Percentiles rank a stretch among this genome's conserved stretches.
phyloP scores from a whole-genome alignment of 108 stramenopile genomes.

The Nannochloropsis gaditana region DNA sequence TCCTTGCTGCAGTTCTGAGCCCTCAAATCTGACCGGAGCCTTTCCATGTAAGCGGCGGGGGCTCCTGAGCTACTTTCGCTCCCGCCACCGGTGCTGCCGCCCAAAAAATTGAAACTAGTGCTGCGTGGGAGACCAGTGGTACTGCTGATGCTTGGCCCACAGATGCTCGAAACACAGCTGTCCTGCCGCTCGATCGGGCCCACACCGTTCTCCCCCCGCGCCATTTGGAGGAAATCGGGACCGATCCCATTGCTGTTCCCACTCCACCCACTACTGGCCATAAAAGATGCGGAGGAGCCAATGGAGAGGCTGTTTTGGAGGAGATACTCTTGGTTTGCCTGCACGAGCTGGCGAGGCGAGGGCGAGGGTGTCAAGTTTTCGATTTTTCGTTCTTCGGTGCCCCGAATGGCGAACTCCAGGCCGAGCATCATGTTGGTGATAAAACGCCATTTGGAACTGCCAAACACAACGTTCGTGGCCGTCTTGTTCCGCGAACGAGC shows the following conservation, averaged over 20 bases:
- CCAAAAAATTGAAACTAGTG: neutral
- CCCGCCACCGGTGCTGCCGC: neutral
- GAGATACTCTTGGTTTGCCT: neutral
- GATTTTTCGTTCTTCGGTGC: neutral
- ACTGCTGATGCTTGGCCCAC: neutral
- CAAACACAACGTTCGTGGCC: neutral
- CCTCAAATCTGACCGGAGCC: neutral
- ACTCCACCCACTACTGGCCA: neutral
- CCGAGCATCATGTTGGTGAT: conserved; percentile 16
- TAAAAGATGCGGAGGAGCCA: neutral
- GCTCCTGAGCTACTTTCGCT: too few relatives aligned
- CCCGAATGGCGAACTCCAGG: neutral
- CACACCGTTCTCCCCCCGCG: neutral
- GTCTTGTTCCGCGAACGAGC: neutral
- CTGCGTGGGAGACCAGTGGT: neutral
- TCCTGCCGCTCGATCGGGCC: neutral
- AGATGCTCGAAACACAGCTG: neutral
- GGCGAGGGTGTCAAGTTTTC: conserved; percentile 9
- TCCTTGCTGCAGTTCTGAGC: neutral
- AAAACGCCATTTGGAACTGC: neutral
- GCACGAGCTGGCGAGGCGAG: neutral
- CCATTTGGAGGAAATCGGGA: neutral
- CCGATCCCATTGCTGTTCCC: neutral
- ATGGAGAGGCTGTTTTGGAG: neutral
- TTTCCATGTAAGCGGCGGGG: neutral